Evolutionary conservation across 208 protist species (phyloP).

Genomic region (Naegleria fowleri): DNA sequence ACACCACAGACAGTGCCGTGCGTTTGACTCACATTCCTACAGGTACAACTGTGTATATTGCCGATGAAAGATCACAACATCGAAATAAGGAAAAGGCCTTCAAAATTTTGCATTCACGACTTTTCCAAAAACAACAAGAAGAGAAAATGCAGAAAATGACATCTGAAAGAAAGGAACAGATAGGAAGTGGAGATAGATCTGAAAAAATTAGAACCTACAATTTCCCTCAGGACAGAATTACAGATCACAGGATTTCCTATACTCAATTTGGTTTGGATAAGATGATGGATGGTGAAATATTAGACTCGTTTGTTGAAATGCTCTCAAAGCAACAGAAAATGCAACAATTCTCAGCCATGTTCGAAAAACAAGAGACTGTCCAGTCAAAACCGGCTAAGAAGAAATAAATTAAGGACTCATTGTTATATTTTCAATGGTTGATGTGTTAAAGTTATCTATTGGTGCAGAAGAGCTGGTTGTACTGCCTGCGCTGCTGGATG

Average conservation of each 20-base stretch:
- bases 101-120: constrained; percentile 47
- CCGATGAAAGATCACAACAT: constrained; percentile 65
- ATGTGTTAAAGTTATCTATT: background rate
- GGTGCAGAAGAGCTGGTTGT: too few species aligned
- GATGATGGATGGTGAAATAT: constrained; percentile 40
- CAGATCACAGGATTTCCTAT: constrained; percentile 52
- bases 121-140: constrained; percentile 45
- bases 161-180: constrained; percentile 37
- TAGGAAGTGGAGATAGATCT: constrained; percentile 44
- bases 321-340: background rate
- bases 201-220: constrained; percentile 71
- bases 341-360: background rate
- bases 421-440: background rate
- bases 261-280: constrained; percentile 40
- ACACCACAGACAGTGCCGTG: constrained; percentile 66
- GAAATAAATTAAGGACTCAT: background rate
- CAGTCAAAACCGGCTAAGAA: background rate
- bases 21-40: constrained; percentile 63
- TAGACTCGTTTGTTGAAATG: constrained; percentile 41
- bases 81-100: constrained; percentile 58
- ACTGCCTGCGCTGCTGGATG: too few species aligned
- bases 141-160: constrained; percentile 26
- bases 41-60: constrained; percentile 50
- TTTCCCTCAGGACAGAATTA: constrained; percentile 55
- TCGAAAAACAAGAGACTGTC: background rate